Conservation (phyloP, 1,139 yeast species). For the Petasospora rhodanensis region DNA sequence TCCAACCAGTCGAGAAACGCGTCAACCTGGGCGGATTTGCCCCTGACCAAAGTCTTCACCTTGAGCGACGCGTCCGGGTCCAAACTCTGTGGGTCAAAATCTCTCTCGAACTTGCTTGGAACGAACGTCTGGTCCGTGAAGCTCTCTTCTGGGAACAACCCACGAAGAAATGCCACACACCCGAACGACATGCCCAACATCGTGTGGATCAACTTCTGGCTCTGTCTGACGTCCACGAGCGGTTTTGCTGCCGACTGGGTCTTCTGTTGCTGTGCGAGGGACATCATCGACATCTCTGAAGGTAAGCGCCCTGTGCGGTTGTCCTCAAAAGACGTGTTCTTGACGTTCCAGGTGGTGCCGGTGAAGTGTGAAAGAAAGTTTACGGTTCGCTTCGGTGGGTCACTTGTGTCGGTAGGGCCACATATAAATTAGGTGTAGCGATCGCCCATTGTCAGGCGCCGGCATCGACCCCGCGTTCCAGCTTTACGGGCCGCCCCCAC, state of each 20-base stretch:
- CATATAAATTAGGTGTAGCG: no score
- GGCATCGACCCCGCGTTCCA: no score
- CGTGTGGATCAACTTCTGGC: slow-evolving; percentile 39
- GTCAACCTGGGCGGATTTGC: slow-evolving; percentile 41
- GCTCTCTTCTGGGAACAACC: slow-evolving; percentile 44
- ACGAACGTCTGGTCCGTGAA: slow-evolving; percentile 41
- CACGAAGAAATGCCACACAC: slow-evolving; percentile 47
- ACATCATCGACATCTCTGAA: slow-evolving; percentile 4
- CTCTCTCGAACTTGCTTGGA: slow-evolving; percentile 30
- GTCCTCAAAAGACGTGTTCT: no score
- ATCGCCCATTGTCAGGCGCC: no score
- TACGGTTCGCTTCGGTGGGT: no score
- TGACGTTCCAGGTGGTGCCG: no score
- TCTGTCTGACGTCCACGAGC: slow-evolving; percentile 26
- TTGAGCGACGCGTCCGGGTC: slow-evolving; percentile 33
- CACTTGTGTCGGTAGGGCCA: no score
- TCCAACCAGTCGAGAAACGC: slow-evolving; percentile 48
- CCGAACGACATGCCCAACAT: slow-evolving; percentile 45
- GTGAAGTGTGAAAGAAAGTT: no score
- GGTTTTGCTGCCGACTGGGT: slow-evolving; percentile 1
- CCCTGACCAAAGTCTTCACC: slow-evolving; percentile 42
- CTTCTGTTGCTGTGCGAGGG: slow-evolving; percentile 7
- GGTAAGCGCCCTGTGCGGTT: no score
- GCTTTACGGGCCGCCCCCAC: no score
- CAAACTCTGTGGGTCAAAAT: slow-evolving; percentile 23